Conservation (phyloP, 202 grass and related monocot species). For the Setaria viridis region DNA sequence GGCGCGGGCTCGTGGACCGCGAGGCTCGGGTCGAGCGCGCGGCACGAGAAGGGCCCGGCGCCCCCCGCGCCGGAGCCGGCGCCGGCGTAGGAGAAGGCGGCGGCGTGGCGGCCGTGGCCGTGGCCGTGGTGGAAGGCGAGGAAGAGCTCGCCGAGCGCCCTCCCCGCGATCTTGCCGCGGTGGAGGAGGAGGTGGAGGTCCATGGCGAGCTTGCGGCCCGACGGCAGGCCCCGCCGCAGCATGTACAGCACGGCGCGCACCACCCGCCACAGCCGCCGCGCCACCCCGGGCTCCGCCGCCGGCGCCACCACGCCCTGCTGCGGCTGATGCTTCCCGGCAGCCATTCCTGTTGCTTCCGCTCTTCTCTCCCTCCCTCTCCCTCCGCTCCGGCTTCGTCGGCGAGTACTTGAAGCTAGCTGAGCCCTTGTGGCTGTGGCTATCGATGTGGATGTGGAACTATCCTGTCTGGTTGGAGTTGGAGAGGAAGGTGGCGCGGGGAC, state of each 20-base stretch:
- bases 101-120: background rate
- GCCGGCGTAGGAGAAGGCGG: background rate
- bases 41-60: slow-evolving; percentile 52
- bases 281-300: slow-evolving; percentile 38
- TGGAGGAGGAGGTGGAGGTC: slow-evolving; percentile 76
- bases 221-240: slow-evolving; percentile 64
- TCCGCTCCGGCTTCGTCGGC: background rate
- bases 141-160: slow-evolving; percentile 68
- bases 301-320: background rate
- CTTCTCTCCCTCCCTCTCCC: too few relatives aligned
- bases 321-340: background rate
- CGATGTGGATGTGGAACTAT: background rate
- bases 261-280: slow-evolving; percentile 72
- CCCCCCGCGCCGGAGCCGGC: too few relatives aligned
- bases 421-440: slow-evolving; percentile 2
- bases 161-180: slow-evolving; percentile 75
- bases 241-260: slow-evolving; percentile 81
- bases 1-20: slow-evolving; percentile 55
- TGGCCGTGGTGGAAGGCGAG: slow-evolving; percentile 50
- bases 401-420: background rate
- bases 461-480: background rate
- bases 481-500: background rate
- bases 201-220: slow-evolving; percentile 73
- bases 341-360: background rate
- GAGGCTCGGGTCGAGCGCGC: slow-evolving; percentile 48